Conservation (phyloP, 1,284 basidiomycete genomes). For the Mycosarcoma mackinlayi region DNA sequence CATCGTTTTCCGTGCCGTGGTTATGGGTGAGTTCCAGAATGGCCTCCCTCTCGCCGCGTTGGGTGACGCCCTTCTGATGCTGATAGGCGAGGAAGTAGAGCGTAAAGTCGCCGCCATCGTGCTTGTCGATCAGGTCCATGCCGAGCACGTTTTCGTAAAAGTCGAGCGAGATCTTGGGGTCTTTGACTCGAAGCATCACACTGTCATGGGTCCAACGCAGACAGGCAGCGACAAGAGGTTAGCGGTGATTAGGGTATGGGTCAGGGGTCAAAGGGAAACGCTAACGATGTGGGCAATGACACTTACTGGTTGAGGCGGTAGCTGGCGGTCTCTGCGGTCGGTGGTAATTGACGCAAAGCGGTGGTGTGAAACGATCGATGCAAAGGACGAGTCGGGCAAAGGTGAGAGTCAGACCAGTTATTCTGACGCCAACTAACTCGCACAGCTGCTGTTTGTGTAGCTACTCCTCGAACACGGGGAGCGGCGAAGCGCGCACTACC, state of each 20-base stretch:
- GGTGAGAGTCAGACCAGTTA: slow-evolving; percentile 8
- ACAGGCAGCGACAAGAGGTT: neutral
- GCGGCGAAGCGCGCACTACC: neutral
- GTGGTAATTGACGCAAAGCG: slow-evolving; percentile 4
- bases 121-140: slow-evolving; percentile 80
- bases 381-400: slow-evolving; percentile 3
- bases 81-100: slow-evolving; percentile 83
- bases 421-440: neutral
- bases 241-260: neutral
- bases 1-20: slow-evolving; percentile 66
- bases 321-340: slow-evolving; percentile 57
- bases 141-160: slow-evolving; percentile 74
- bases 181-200: slow-evolving; percentile 89
- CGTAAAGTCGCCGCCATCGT: slow-evolving; percentile 71
- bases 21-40: slow-evolving; percentile 59
- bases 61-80: slow-evolving; percentile 71
- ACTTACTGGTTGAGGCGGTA: slow-evolving; percentile 64
- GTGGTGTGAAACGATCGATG: slow-evolving; percentile 2
- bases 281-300: neutral
- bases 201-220: slow-evolving; percentile 64
- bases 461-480: neutral
- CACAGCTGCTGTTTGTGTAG: neutral
- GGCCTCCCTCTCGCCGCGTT: slow-evolving; percentile 74
- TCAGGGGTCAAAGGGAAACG: neutral
- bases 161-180: slow-evolving; percentile 74